A percentile compares a stretch with the other conserved stretches of the same genome.
Evolutionary conservation across 306 rosid species (phyloP).

Genomic region (Quercus wislizeni): DNA sequence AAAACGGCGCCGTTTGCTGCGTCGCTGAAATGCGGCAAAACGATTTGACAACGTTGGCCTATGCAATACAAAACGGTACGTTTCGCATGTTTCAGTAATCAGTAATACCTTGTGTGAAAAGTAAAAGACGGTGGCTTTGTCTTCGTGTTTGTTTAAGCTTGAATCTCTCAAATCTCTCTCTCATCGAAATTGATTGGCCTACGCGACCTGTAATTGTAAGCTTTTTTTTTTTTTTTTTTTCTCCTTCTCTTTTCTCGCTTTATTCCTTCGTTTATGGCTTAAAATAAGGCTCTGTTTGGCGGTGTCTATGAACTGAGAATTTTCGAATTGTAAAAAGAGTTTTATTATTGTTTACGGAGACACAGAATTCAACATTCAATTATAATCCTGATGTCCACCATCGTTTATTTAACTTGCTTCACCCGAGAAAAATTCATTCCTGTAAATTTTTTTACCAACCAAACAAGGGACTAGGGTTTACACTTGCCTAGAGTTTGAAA

Average conservation of each 20-base stretch:
- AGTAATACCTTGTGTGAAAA: background rate
- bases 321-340: background rate
- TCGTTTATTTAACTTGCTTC: background rate
- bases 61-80: too few relatives aligned
- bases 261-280: background rate
- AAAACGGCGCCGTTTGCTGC: too few relatives aligned
- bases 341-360: background rate
- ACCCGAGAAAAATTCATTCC: background rate
- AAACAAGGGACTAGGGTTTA: background rate
- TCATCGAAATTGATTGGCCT: background rate
- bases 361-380: background rate
- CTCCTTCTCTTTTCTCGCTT: background rate
- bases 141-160: background rate
- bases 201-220: constrained; percentile 14
- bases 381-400: background rate
- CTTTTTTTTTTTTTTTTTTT: background rate
- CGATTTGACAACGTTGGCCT: too few relatives aligned
- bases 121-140: background rate
- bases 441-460: background rate
- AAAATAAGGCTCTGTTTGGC: background rate
- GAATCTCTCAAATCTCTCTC: background rate
- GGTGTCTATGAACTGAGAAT: background rate
- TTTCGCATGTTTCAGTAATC: background rate
- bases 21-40: too few relatives aligned
- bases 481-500: background rate